These are phyloP conservation scores for Suillus occidentalis DNA, from an alignment of 768 basidiomycete species.

Conservation along the genomic window DNA sequence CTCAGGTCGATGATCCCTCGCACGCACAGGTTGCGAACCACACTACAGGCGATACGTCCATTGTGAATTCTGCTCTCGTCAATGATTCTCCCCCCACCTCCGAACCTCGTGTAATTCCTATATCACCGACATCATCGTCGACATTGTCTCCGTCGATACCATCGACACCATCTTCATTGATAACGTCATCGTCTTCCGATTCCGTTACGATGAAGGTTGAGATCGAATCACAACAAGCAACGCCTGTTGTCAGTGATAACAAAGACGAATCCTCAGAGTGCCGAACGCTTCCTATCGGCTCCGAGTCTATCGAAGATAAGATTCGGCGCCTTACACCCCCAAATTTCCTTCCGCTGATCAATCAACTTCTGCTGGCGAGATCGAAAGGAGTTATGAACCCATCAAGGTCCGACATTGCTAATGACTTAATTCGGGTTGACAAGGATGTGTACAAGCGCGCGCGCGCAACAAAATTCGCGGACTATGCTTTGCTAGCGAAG, in stretches of 20 bases:
- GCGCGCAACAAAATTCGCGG: slow-evolving; percentile 26
- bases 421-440: slow-evolving; percentile 31
- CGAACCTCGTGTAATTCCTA: not conserved
- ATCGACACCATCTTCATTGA: not conserved
- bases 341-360: slow-evolving; percentile 32
- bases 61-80: too few species aligned
- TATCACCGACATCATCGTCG: slow-evolving; percentile 1
- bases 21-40: not conserved
- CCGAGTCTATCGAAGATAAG: slow-evolving; percentile 11
- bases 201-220: not conserved
- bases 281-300: slow-evolving; percentile 1
- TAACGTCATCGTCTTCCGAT: not conserved
- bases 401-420: slow-evolving; percentile 39
- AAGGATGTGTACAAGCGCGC: slow-evolving; percentile 25
- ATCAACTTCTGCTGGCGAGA: slow-evolving; percentile 22
- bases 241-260: slow-evolving; percentile 1
- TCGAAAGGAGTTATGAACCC: slow-evolving; percentile 33
- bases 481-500: slow-evolving; percentile 29
- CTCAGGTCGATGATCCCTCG: not conserved
- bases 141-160: not conserved
- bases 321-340: slow-evolving; percentile 17
- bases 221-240: slow-evolving; percentile 5
- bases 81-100: not conserved
- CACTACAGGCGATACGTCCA: not conserved
- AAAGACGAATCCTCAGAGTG: slow-evolving; percentile 9